Evolutionary conservation across 1,284 basidiomycete genomes (phyloP), one percentile per base, ranked within the genome.

Genomic region (Singerocomus inundabilis): DNA sequence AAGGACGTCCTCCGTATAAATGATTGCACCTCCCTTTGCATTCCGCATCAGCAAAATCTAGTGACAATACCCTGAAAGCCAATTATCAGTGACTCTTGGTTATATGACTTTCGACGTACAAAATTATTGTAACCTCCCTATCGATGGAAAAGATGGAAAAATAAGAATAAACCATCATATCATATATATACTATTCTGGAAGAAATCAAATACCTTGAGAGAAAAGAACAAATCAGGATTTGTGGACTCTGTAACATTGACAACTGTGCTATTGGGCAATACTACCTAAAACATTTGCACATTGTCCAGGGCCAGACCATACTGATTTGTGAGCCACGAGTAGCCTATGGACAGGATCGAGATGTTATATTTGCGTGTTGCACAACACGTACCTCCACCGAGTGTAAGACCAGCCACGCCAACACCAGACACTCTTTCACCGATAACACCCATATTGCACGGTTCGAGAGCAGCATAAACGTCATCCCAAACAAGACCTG

Each of bases 121-220:
- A 81, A 82, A 60, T 83, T 84, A 54, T 84, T 82, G 50, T 75
- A 70, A 13, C 80, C 78, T 24, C 80, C 81, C 78, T 81, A 21
- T 21, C 21, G 36, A 25, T 36, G 5, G 25, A 15, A 25, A 46
- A n/a, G n/a, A n/a, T n/a, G n/a, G n/a, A n/a, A n/a, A n/a, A n/a
- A n/a, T n/a, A n/a, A n/a, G n/a, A n/a, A n/a, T n/a, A 33, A 18
- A 26, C 34, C 21, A 4, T 11, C n/a, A 12, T n/a, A 34, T 16
- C 11, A 30, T 35, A 24, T 12, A 46, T 33, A 4, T n/a, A n/a
- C n/a, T n/a, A n/a, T n/a, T n/a, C 21, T 2, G 21, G 21, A 21
- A 2, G n/a, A 26, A 11, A 18, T 10, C 32, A 43, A 61, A 0
- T 49, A 70, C 75, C 63, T 72, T 75, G 21, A 79, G 59, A 7